Percentiles rank a stretch among this genome's conserved stretches.
Conservation (phyloP, 179 eudicot species). For the Monotropa hypopitys region DNA sequence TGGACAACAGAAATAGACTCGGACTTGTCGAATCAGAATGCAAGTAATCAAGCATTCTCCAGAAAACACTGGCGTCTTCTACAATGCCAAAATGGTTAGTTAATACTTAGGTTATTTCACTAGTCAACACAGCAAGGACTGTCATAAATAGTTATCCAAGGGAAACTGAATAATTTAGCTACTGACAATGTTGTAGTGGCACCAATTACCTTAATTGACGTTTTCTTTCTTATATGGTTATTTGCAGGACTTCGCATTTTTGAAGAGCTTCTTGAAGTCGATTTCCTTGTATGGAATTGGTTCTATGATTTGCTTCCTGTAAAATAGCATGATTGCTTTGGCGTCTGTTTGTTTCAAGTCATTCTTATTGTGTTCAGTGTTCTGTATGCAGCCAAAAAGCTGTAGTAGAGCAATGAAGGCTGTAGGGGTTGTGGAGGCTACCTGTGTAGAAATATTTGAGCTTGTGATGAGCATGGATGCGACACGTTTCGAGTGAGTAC, state of each 20-base stretch:
- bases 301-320: conserved; percentile 6
- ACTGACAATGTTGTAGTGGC: not conserved
- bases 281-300: conserved; percentile 70
- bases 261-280: conserved; percentile 95
- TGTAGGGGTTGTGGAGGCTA: conserved; percentile 95
- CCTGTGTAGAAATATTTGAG: conserved; percentile 93
- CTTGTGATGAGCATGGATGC: conserved; percentile 99
- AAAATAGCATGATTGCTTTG: not conserved
- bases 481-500: conserved; percentile 88
- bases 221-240: conserved; percentile 5
- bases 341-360: not conserved
- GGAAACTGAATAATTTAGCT: not conserved
- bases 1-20: conserved; percentile 86
- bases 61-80: conserved; percentile 98
- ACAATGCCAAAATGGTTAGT: conserved; percentile 91
- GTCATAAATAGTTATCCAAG: not conserved
- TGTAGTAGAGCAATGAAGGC: conserved; percentile 99
- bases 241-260: conserved; percentile 89
- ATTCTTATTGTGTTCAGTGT: not conserved
- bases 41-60: conserved; percentile 71
- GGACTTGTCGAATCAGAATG: conserved; percentile 58
- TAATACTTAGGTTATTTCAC: not conserved
- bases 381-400: conserved; percentile 76
- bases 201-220: not conserved
- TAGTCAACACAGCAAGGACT: not conserved